phyloP scores from a whole-genome alignment of 1,284 basidiomycete species.

The Ceratobasidium sp. region DNA sequence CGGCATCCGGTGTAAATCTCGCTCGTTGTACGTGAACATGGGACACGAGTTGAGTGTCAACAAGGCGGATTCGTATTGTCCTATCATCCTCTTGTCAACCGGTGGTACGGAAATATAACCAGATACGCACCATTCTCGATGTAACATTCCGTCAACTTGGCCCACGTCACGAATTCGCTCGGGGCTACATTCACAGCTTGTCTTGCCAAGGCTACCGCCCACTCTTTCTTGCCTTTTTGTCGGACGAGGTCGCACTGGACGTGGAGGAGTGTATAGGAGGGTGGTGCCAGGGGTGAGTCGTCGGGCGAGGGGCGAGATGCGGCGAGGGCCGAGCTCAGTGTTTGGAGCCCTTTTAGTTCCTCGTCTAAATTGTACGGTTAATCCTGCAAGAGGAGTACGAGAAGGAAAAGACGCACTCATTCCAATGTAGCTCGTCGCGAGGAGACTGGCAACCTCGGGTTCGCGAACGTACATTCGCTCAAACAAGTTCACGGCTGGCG shows the following conservation, averaged over 20 bases:
- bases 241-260: slow-evolving; percentile 95
- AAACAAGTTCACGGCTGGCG: slow-evolving; percentile 93
- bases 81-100: background rate
- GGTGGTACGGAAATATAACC: background rate
- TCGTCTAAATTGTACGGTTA: slow-evolving; percentile 73
- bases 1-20: slow-evolving; percentile 92
- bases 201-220: slow-evolving; percentile 92
- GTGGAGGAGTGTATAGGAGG: slow-evolving; percentile 94
- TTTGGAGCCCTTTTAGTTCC: slow-evolving; percentile 97
- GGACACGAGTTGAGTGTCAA: slow-evolving; percentile 98
- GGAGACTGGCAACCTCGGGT: slow-evolving; percentile 89
- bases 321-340: slow-evolving; percentile 88
- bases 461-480: slow-evolving; percentile 90
- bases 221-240: slow-evolving; percentile 85
- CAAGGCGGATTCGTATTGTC: slow-evolving; percentile 65
- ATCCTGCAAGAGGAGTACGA: background rate
- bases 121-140: slow-evolving; percentile 81
- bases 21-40: slow-evolving; percentile 99
- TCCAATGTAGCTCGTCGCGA: slow-evolving; percentile 93
- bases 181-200: slow-evolving; percentile 98
- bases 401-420: slow-evolving; percentile 81
- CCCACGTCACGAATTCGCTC: slow-evolving; percentile 98
- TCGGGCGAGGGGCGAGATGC: background rate
- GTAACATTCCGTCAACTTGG: slow-evolving; percentile 95
- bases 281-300: slow-evolving; percentile 71